phyloP scores from a whole-genome alignment of 2,329 filamentous ascomycete genomes.

The Triangularia setosa region DNA sequence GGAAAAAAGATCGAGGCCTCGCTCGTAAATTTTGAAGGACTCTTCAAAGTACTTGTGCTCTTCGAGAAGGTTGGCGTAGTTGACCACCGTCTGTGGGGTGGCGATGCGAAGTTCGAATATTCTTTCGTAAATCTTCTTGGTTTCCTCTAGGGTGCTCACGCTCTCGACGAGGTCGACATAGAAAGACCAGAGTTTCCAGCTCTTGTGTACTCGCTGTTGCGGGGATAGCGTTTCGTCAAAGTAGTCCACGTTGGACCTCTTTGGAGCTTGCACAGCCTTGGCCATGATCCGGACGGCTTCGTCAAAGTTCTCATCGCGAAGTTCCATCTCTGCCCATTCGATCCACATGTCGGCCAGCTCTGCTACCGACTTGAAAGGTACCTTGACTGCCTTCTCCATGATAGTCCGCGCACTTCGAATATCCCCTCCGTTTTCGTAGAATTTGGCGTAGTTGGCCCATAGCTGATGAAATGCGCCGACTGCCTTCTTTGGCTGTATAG shows the following conservation, averaged over 20 bases:
- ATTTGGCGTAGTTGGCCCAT: constrained; percentile 95
- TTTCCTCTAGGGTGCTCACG: constrained; percentile 85
- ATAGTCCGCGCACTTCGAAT: constrained; percentile 82
- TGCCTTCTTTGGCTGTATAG: constrained; percentile 91
- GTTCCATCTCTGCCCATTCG: constrained; percentile 97
- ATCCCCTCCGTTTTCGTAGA: constrained; percentile 88
- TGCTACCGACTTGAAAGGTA: constrained; percentile 95
- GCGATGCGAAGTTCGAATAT: constrained; percentile 98
- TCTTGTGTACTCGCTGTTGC: constrained; percentile 96
- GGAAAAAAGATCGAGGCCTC: constrained; percentile 94
- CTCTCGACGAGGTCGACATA: constrained; percentile 98
- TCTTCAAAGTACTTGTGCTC: constrained; percentile 96
- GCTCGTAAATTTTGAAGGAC: constrained; percentile 95
- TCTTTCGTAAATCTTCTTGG: constrained; percentile 88
- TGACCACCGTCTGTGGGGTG: constrained; percentile 96
- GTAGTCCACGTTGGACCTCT: constrained; percentile 97
- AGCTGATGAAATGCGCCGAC: constrained; percentile 90
- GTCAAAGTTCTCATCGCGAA: constrained; percentile 94
- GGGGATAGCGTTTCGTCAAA: constrained; percentile 93
- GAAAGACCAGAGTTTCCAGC: constrained; percentile 99
- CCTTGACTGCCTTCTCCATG: constrained; percentile 96
- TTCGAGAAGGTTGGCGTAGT: constrained; percentile 93
- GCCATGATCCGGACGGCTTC: constrained; percentile 93
- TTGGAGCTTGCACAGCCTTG: constrained; percentile 94
- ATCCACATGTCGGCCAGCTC: constrained; percentile 99